phyloP scores from a whole-genome alignment of 1,284 basidiomycete species.

The Ceratobasidium sp. region DNA sequence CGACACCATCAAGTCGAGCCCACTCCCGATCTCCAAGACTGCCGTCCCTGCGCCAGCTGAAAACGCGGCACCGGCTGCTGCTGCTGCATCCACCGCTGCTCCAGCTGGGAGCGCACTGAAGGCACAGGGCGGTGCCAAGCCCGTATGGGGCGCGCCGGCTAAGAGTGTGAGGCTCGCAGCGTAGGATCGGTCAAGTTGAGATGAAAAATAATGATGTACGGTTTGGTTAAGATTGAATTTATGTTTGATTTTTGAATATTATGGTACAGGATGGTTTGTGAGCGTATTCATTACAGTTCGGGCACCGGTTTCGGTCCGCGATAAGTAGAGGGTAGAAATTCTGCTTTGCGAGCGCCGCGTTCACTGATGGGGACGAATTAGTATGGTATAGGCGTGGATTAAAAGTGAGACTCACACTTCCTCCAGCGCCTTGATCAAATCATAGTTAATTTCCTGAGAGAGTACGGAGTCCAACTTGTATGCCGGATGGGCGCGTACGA shows the following conservation, averaged over 20 bases:
- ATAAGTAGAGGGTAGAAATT: slow-evolving; percentile 11
- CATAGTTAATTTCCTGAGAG: slow-evolving; percentile 91
- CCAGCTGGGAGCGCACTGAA: slow-evolving; percentile 42
- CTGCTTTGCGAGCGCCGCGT: slow-evolving; percentile 11
- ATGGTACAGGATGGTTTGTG: too few relatives aligned
- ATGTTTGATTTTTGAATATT: too few relatives aligned
- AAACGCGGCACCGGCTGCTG: slow-evolving; percentile 2
- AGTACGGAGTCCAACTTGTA: slow-evolving; percentile 94
- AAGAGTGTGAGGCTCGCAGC: slow-evolving; percentile 52
- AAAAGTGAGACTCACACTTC: slow-evolving; percentile 76
- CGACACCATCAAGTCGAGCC: slow-evolving; percentile 77
- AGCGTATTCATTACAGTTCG: too few relatives aligned
- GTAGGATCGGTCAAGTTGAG: not conserved
- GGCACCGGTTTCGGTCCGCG: too few relatives aligned
- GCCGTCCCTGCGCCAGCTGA: not conserved
- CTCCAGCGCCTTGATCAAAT: slow-evolving; percentile 88
- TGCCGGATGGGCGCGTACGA: slow-evolving; percentile 87
- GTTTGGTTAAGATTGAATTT: not conserved
- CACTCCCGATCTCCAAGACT: slow-evolving; percentile 62
- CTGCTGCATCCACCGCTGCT: slow-evolving; percentile 13
- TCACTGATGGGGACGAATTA: not conserved
- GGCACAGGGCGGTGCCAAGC: slow-evolving; percentile 57
- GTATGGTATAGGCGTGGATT: not conserved
- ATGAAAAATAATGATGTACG: not conserved
- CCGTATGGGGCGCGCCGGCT: slow-evolving; percentile 69